These are phyloP conservation scores for Podospora pseudocomata DNA, from an alignment of 495 filamentous ascomycete genomes.

Conservation along the genomic window DNA sequence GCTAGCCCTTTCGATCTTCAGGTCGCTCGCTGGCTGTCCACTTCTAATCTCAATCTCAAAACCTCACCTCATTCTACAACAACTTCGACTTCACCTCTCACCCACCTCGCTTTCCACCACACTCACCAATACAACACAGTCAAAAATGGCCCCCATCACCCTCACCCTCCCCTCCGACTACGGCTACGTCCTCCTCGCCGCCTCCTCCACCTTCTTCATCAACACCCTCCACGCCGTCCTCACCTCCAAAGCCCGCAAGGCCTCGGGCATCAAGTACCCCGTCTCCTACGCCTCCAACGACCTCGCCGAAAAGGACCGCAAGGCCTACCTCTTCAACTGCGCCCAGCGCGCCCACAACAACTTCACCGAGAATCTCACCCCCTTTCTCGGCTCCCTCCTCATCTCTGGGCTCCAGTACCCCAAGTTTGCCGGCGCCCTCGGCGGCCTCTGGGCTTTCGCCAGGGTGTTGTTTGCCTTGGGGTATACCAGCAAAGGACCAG, in stretches of 20 bases:
- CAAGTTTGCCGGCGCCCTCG: constrained; percentile 46
- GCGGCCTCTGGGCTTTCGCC: constrained; percentile 53
- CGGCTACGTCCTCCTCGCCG: constrained; percentile 56
- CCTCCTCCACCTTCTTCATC: constrained; percentile 57
- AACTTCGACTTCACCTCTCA: not conserved
- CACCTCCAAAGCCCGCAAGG: constrained; percentile 46
- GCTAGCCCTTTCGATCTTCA: not conserved
- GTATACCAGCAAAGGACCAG: constrained; percentile 48
- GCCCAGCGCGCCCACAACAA: constrained; percentile 70
- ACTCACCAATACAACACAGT: not conserved
- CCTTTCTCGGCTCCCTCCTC: constrained; percentile 56
- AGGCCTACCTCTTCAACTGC: constrained; percentile 50
- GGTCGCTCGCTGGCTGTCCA: not conserved
- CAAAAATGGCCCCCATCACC: not conserved
- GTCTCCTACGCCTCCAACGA: constrained; percentile 60
- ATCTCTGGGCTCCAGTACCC: constrained; percentile 57
- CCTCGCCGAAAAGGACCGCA: constrained; percentile 53
- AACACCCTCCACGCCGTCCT: constrained; percentile 50
- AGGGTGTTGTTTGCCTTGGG: constrained; percentile 56
- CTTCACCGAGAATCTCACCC: constrained; percentile 62
- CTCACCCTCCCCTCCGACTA: constrained; percentile 39
- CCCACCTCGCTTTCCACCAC: not conserved
- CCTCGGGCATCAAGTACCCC: constrained; percentile 58
- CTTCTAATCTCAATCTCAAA: not conserved
- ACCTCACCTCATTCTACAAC: not conserved